Base-by-base conservation (phyloP, 2,329 filamentous ascomycete species). In the Cladosporium sp. region DNA sequence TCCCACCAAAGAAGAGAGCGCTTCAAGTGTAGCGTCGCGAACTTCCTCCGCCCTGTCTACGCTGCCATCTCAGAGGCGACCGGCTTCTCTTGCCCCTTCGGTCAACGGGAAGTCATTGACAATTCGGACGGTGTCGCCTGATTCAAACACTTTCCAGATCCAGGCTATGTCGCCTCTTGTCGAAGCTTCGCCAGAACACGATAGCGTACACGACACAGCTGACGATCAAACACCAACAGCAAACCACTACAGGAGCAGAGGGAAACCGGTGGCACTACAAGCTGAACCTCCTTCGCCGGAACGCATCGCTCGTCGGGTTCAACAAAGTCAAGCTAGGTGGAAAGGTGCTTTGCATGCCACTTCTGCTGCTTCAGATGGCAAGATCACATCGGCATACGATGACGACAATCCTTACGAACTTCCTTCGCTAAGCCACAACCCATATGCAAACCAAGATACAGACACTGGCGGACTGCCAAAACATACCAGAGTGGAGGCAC, bases 311-410 rank as follows among this genome's bases (percentile, higher is more conserved):
- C 70, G 71, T 24, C 75, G 80, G 11, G 70, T 80, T 32, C 72
- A 78, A 41, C 78, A 69, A 57, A 76, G 78, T 1, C 76, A 79
- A 54, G 76, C 76, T 38, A 74, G 80, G 26, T 83, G 81, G 81
- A 79, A 80, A 64, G 70, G 71, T 1, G 74, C 79, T 21, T 71
- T 83, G 4, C 76, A 80, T 12, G 76, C 55, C n/a, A 15, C 32
- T 14, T 44, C 57, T 10, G 26, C 26, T 24, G 44, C 44, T 28
- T 24, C 44, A 11, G 57, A 55, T 15, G 36, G 41, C 24, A 51
- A 55, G 41, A 38, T 59, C 24, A 12, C 24, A 38, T 59, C 55
- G 15, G 49, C 55, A 18, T 65, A 47, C 21, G 55, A 41, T 30
- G 69, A 73, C 7, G 71, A 74, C n/a, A 75, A 75, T 59, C 73